Evolutionary conservation across 2,329 filamentous ascomycete species (phyloP), one percentile per base, ranked within the genome.

Genomic region (Seiridium unicorne): DNA sequence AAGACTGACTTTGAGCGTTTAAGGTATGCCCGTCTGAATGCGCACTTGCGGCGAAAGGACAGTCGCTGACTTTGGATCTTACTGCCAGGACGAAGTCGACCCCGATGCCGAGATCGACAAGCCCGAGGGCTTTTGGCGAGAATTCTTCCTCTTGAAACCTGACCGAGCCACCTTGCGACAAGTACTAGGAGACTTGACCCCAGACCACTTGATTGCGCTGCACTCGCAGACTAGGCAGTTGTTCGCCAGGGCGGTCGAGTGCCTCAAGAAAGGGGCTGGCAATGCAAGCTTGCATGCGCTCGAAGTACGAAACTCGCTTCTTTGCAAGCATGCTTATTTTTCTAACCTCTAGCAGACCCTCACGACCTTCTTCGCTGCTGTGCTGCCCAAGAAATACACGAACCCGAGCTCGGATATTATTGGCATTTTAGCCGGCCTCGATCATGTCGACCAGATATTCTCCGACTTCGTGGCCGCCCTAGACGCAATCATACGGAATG

Each of bases 331-430:
- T 26, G 18, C 18, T 26, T 26, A 26, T 26, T 26, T 26, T 26
- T 54, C 42, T 31, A 36, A 38, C 26, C 11, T 26, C 7, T 31
- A 46, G 11, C 38, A 98, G 91, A 98, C 93, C 62, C 84, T 98
- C 71, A 93, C 90, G 74, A 88, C 91, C 53, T 97, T 98, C 76
- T 84, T 99, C 72, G 88, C 89, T 55, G 87, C 88, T 58, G 84
- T 96, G 18, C 81, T 98, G 63, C 85, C 86, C 60, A 99, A 98
- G 77, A 92, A 90, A 73, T 99, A 96, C 74, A 93, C 91, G 32
- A 97, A 97, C 69, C 91, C 93, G 5, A 97, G 93, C 74, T 95
- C 95, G 55, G 95, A 98, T 75, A 90, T 97, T 67, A 97, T 99
- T 70, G 88, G 89, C 60, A 84, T 98, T 40, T 83, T 99, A 54